Evolutionary conservation across 108 stramenopile genomes (phyloP).

Genomic region (Pseudonitzschia delicatissima): DNA sequence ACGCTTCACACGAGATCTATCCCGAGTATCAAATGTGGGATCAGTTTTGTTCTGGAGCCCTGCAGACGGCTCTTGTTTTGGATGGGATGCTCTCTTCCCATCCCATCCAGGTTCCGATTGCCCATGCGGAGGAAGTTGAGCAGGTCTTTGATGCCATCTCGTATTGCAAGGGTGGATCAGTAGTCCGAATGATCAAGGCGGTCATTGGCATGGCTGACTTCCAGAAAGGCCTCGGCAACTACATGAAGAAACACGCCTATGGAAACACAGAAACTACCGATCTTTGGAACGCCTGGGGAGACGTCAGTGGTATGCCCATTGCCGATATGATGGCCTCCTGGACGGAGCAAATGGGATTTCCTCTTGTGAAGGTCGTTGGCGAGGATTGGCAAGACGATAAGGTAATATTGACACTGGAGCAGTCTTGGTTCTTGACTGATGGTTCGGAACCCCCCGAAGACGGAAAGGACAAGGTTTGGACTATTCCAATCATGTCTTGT

Average conservation of each 20-base stretch:
- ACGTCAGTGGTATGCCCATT: constrained; percentile 84
- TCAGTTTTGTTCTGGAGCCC: constrained; percentile 87
- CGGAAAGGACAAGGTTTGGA: constrained; percentile 85
- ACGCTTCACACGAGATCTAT: constrained; percentile 69
- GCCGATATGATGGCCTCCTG: constrained; percentile 87
- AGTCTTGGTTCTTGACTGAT: constrained; percentile 91
- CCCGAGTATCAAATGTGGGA: constrained; percentile 68
- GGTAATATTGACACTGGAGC: constrained; percentile 75
- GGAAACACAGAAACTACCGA: constrained; percentile 89
- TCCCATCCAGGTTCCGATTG: constrained; percentile 93
- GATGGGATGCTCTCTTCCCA: constrained; percentile 86
- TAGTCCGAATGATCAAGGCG: constrained; percentile 90
- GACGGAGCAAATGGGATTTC: constrained; percentile 97
- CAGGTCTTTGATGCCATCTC: constrained; percentile 38
- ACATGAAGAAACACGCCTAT: constrained; percentile 90
- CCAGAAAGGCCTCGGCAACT: constrained; percentile 60
- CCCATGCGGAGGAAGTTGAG: constrained; percentile 94
- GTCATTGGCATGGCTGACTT: constrained; percentile 88
- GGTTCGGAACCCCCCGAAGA: constrained; percentile 62
- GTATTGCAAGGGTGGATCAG: constrained; percentile 76
- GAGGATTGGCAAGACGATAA: constrained; percentile 72
- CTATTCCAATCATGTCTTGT: constrained; percentile 87
- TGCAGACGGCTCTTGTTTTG: constrained; percentile 74
- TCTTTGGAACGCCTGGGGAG: constrained; percentile 94
- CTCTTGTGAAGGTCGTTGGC: constrained; percentile 68